Conservation (phyloP, 257 asterid species). For the Nicotiana tomentosiformis region DNA sequence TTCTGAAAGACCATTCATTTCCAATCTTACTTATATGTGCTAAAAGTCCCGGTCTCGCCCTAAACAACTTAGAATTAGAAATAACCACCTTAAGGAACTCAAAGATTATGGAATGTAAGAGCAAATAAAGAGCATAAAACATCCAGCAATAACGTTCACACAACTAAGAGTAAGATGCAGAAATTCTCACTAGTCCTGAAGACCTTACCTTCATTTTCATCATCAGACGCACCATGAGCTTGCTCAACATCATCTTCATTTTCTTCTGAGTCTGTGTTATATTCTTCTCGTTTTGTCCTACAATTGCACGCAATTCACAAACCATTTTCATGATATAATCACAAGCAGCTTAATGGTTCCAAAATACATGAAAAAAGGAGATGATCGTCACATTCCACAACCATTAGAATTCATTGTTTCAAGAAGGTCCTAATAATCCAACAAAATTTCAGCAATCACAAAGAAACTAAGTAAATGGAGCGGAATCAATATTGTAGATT, state of each 20-base stretch:
- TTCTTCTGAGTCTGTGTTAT: constrained; percentile 55
- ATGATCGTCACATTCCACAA: neutral
- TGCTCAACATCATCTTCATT: constrained; percentile 32
- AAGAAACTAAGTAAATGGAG: neutral
- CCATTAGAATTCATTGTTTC: neutral
- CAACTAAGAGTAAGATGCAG: neutral
- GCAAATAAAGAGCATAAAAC: neutral
- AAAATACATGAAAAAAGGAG: neutral
- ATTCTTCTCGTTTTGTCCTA: constrained; percentile 70
- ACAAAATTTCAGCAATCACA: neutral
- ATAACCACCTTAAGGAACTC: neutral
- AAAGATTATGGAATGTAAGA: neutral
- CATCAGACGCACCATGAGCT: constrained; percentile 29
- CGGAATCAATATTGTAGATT: neutral
- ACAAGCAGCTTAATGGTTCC: neutral
- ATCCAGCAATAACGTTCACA: neutral
- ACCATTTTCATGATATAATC: neutral
- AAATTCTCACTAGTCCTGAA: neutral
- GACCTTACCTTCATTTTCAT: constrained; percentile 27
- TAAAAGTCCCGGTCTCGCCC: neutral
- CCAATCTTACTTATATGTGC: neutral
- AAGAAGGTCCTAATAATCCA: neutral
- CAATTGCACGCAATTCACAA: neutral
- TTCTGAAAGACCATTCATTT: neutral
- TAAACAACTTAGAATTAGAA: neutral